Percentiles rank a stretch among this genome's conserved stretches.
Evolutionary conservation across 352 stramenopile species (phyloP).

Genomic region (Phytopythium mirpurense): DNA sequence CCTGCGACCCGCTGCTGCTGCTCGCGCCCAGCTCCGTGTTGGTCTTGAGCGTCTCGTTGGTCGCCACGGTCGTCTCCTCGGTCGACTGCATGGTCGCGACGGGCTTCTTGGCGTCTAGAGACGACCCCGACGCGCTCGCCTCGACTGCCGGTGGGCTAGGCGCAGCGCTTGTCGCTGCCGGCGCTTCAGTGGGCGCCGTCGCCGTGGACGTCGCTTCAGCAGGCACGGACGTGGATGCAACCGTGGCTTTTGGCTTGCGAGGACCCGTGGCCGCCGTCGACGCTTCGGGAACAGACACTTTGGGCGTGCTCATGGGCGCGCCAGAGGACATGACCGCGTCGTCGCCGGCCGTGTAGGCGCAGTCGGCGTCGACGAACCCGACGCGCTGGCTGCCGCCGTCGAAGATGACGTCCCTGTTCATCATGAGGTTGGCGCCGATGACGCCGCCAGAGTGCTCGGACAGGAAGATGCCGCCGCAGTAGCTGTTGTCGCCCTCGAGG

Average conservation of each 20-base stretch:
- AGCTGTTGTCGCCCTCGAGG: slow-evolving; percentile 39
- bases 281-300: too few species aligned
- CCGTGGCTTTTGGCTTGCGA: too few species aligned
- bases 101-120: slow-evolving; percentile 1
- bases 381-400: slow-evolving; percentile 65
- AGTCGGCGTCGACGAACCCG: slow-evolving; percentile 74
- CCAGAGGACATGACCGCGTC: slow-evolving; percentile 7
- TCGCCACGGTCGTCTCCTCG: slow-evolving; percentile 5
- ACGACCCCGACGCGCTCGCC: not conserved
- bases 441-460: slow-evolving; percentile 65
- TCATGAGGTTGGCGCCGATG: slow-evolving; percentile 83
- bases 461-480: slow-evolving; percentile 62
- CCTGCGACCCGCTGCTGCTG: slow-evolving; percentile 3
- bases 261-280: too few species aligned
- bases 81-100: slow-evolving; percentile 10
- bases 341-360: slow-evolving; percentile 15
- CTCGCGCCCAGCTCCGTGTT: not conserved
- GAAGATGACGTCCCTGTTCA: slow-evolving; percentile 79
- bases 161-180: not conserved
- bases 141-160: slow-evolving; percentile 1
- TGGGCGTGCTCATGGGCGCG: slow-evolving; percentile 3
- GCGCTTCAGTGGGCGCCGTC: slow-evolving; percentile 3
- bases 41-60: not conserved
- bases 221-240: not conserved
- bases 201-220: slow-evolving; percentile 8